Base-by-base conservation (phyloP, 2,329 filamentous ascomycete species). In the Paecilomyces formosus region DNA sequence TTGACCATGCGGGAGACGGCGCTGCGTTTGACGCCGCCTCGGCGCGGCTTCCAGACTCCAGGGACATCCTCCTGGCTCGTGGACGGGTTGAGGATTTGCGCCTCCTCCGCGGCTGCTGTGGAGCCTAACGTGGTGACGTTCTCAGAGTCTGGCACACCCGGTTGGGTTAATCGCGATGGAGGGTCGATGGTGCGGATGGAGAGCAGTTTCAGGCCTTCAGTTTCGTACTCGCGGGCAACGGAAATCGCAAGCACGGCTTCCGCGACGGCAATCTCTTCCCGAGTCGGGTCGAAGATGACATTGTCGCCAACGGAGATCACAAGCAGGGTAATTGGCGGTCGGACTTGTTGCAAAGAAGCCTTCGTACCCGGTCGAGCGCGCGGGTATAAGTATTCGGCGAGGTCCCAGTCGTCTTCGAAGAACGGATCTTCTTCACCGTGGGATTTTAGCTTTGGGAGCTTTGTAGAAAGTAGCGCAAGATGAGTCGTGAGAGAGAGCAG, bases 331-430 rank as follows among this genome's bases (percentile, higher is more conserved):
- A 99, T 84, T 0, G 94, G 92, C 3, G 94, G 94, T 54, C 87
- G 84, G 31, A 79, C 71, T 53, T 70, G 66, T 49, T 70, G 63
- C 18, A 70, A 59, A 3, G 65, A 61, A 18, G 62, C 64, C 33
- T 65, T 68, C 13, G 74, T 70, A 60, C 39, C 24, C 24, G 59
- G 52, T 26, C 58, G 58, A 26, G 63, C 56, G 35, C 81, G 82
- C 1, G 86, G 83, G 76, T 95, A 99, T 30, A 99, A 79, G 58
- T 86, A 87, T 18, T 85, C 82, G 0, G 92, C 87, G 15, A 88
- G 89, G 63, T 89, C 90, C 94, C 94, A 99, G 78, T 99, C 94
- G 76, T 99, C 94, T 77, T 97, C 89, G 76, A 99, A 99, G 71
- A 97, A 87, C 12, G 94, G 94, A 67, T 99, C 94, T 77, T 99